These are phyloP conservation scores for Teunomyces panamensis DNA, from an alignment of 805 yeast species.

Conservation along the genomic window DNA sequence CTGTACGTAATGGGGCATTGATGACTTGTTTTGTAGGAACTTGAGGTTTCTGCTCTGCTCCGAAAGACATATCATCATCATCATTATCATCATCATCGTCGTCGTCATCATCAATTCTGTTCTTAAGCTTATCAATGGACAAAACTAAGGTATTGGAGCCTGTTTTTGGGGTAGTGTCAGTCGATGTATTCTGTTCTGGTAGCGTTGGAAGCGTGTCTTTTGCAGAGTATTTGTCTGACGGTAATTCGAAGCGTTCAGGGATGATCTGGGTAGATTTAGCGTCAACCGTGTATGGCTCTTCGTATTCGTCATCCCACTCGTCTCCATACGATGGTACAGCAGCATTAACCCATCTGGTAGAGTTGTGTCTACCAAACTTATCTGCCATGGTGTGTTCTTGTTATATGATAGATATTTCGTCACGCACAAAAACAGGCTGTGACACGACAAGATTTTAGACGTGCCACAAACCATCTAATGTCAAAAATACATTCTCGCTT, in stretches of 20 bases:
- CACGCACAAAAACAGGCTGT: background rate
- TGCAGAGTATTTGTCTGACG: background rate
- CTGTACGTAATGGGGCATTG: background rate
- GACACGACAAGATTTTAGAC: background rate
- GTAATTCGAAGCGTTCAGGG: slow-evolving; percentile 8
- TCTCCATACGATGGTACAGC: slow-evolving; percentile 42
- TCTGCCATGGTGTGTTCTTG: slow-evolving; percentile 20
- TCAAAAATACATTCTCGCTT: background rate
- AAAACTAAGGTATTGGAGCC: slow-evolving; percentile 24
- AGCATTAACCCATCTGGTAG: slow-evolving; percentile 44
- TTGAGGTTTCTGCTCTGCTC: slow-evolving; percentile 1
- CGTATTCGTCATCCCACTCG: slow-evolving; percentile 39
- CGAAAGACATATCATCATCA: background rate
- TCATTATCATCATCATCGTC: slow-evolving; percentile 12
- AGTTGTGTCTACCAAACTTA: slow-evolving; percentile 40
- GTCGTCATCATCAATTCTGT: slow-evolving; percentile 10
- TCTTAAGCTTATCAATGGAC: slow-evolving; percentile 29
- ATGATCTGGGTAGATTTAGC: background rate
- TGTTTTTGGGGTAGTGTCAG: background rate
- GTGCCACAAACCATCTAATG: background rate
- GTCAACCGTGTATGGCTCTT: slow-evolving; percentile 5
- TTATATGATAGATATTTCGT: background rate
- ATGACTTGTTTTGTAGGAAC: slow-evolving; percentile 1
- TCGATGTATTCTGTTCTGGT: background rate
- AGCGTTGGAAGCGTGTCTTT: background rate